These are phyloP conservation scores for Sarcodon aspratus DNA, from an alignment of 768 basidiomycete species.

Conservation along the genomic window DNA sequence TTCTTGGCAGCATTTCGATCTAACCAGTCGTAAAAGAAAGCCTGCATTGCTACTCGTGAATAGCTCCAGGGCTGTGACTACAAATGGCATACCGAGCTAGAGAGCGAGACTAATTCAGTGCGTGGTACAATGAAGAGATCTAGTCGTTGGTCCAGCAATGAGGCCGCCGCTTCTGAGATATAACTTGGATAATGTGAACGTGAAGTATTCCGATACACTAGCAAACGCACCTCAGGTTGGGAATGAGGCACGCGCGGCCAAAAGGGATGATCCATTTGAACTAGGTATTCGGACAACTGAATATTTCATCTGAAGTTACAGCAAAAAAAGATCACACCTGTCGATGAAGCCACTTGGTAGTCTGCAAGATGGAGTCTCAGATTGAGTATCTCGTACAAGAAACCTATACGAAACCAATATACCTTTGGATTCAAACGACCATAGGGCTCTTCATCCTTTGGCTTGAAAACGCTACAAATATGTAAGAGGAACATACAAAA, in stretches of 20 bases:
- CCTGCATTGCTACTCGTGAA: constrained; percentile 25
- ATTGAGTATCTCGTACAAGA: neutral
- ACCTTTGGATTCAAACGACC: constrained; percentile 83
- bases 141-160: constrained; percentile 66
- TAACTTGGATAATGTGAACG: constrained; percentile 36
- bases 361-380: constrained; percentile 27
- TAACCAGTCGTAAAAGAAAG: constrained; percentile 91
- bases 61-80: constrained; percentile 3
- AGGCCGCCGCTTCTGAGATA: constrained; percentile 84
- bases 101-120: constrained; percentile 74
- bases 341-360: constrained; percentile 83
- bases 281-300: neutral
- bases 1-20: constrained; percentile 77
- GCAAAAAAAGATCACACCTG: constrained; percentile 20
- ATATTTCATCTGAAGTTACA: neutral
- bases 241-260: constrained; percentile 81
- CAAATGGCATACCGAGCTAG: constrained; percentile 40
- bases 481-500: neutral
- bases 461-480: constrained; percentile 69
- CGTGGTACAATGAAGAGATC: constrained; percentile 74
- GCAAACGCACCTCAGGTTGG: constrained; percentile 60
- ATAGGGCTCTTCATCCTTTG: constrained; percentile 86
- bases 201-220: neutral
- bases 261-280: constrained; percentile 87
- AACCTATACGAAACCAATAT: constrained; percentile 1